Percentiles rank a stretch among this genome's conserved stretches.
These are phyloP conservation scores for Hevea brasiliensis DNA, from an alignment of 345 rosid genomes.

Conservation along the genomic window DNA sequence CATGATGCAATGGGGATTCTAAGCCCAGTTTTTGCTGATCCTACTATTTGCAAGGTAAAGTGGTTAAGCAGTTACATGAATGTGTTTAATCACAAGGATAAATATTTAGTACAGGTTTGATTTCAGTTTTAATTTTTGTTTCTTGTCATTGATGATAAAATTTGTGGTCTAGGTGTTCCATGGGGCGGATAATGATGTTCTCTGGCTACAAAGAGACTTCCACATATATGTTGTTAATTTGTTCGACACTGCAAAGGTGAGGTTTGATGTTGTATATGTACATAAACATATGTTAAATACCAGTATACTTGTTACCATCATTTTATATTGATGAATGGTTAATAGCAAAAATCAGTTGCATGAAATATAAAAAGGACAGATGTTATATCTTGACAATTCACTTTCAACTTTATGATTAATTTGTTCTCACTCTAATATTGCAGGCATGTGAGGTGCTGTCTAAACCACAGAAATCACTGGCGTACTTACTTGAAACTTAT, in stretches of 20 bases:
- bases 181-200: constrained; percentile 90
- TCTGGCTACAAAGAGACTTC: constrained; percentile 97
- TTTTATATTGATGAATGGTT: neutral
- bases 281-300: neutral
- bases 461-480: constrained; percentile 85
- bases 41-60: constrained; percentile 75
- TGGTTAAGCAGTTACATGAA: neutral
- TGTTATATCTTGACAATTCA: neutral
- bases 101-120: neutral
- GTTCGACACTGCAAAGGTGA: constrained; percentile 94
- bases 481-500: constrained; percentile 81
- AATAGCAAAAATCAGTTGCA: neutral
- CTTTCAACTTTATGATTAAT: neutral
- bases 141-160: constrained; percentile 1
- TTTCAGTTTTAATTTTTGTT: neutral
- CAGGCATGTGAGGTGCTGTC: constrained; percentile 88
- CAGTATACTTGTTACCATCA: neutral
- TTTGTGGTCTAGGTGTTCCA: constrained; percentile 72
- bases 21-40: constrained; percentile 68
- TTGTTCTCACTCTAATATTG: constrained; percentile 23
- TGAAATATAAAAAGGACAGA: neutral
- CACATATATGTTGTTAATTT: constrained; percentile 87
- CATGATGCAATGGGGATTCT: constrained; percentile 77
- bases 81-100: neutral
- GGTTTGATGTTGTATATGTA: constrained; percentile 2